Evolutionary conservation across 225 moss, liverwort and hornwort genomes (phyloP).

Genomic region (Thuidium tamariscinum): DNA sequence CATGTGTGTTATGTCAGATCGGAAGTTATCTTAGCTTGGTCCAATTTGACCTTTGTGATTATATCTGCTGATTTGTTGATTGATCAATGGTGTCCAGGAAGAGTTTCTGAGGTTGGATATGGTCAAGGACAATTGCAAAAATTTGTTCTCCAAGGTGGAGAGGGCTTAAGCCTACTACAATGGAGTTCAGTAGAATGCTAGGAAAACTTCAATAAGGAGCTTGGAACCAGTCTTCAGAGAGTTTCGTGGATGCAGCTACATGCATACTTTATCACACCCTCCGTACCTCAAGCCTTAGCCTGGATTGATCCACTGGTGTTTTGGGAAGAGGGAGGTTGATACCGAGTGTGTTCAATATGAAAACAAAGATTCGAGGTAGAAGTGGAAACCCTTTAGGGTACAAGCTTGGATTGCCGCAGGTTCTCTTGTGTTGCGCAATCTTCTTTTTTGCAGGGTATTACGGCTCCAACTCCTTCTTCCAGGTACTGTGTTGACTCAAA

Average conservation of each 20-base stretch:
- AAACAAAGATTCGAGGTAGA: slow-evolving; percentile 31
- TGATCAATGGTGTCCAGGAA: background rate
- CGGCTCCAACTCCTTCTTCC: slow-evolving; percentile 33
- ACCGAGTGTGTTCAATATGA: slow-evolving; percentile 16
- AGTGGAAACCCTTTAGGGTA: slow-evolving; percentile 42
- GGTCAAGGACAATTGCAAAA: background rate
- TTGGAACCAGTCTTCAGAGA: background rate
- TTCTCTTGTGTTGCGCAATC: slow-evolving; percentile 48
- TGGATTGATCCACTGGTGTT: background rate
- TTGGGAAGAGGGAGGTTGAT: background rate
- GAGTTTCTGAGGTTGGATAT: background rate
- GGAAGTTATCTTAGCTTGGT: background rate
- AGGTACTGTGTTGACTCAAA: slow-evolving; percentile 16
- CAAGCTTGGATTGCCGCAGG: slow-evolving; percentile 62
- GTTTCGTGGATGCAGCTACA: background rate
- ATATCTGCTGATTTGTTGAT: background rate
- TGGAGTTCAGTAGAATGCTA: background rate
- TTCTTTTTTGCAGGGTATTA: slow-evolving; percentile 85
- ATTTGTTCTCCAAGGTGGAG: background rate
- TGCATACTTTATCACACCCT: background rate
- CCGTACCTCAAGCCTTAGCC: background rate
- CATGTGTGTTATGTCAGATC: background rate
- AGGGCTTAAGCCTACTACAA: background rate
- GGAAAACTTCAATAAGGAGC: background rate
- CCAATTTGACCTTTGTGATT: background rate